Evolutionary conservation across 345 rosid species (phyloP).

Genomic region (Punica granatum): DNA sequence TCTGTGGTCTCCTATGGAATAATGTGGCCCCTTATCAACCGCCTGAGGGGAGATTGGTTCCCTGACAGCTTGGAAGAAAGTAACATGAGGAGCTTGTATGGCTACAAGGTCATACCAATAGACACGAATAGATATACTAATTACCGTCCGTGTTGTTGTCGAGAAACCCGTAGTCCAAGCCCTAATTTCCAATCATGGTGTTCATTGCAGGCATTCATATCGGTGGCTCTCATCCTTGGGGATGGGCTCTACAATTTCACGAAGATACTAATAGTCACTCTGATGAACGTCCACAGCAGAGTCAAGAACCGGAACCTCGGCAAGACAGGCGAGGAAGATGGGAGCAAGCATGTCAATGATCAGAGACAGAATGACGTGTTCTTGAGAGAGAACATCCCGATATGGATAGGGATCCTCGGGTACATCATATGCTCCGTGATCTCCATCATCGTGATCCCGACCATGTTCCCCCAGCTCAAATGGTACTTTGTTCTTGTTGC

Average conservation of each 20-base stretch:
- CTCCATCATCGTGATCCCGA: constrained; percentile 57
- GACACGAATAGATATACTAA: neutral
- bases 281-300: constrained; percentile 38
- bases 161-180: no score
- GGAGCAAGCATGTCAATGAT: constrained; percentile 20
- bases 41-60: constrained; percentile 76
- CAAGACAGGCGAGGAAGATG: constrained; percentile 14
- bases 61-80: constrained; percentile 48
- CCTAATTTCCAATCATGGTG: neutral
- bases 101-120: constrained; percentile 58
- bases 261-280: constrained; percentile 49
- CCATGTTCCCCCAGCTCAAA: constrained; percentile 85
- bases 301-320: constrained; percentile 32
- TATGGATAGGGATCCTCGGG: constrained; percentile 63
- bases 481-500: constrained; percentile 79
- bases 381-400: constrained; percentile 62
- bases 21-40: constrained; percentile 84
- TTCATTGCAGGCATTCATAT: constrained; percentile 49
- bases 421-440: constrained; percentile 44
- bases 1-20: constrained; percentile 73
- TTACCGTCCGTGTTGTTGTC: neutral
- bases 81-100: constrained; percentile 80
- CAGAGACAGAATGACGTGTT: constrained; percentile 55
- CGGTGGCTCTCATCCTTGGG: constrained; percentile 83
- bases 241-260: constrained; percentile 88